Evolutionary conservation across 2,329 filamentous ascomycete species (phyloP), one percentile per base, ranked within the genome.

Genomic region (Penicillium sp.): DNA sequence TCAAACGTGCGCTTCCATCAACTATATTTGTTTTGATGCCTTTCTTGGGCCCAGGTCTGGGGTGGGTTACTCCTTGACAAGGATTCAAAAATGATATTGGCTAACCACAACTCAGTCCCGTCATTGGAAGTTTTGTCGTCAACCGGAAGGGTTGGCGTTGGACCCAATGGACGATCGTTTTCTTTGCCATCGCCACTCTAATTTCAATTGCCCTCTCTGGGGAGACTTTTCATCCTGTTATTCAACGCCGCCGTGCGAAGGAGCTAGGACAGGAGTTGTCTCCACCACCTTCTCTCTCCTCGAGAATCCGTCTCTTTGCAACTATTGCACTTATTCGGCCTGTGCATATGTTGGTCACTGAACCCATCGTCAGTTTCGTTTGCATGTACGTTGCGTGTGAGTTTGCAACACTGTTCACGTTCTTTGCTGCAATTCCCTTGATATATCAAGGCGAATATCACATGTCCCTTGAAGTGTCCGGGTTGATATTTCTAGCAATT

Each of bases 401-500:
- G 70, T 92, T 92, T 66, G 88, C 81, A 5, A 79, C 94, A 0
- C 83, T 96, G 1, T 96, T 94, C 67, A 85, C 93, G 24, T 94
- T 94, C 77, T 79, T 96, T 48, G 92, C 90, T 0, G 89, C 90
- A 1, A 95, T 95, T 64, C 87, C 89, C 0, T 83, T 94, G 42
- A 88, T 95, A 45, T 96, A 94, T 75, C 79, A 87, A 57, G 70
- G 73, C 2, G 57, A 61, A 0, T 71, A 69, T 41, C 55, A 57
- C 5, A 89, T 92, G 77, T 82, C 75, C 16, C 62, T 79, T 1
- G 89, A 90, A 48, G 72, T 87, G 16, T 82, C 84, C 1, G 90
- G 90, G 1, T 80, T 96, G 5, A 85, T 89, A 5, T 96, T 91
- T 73, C 88, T 96, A 58, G 90, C 89, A 51, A 89, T 96, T 83